phyloP scores from a whole-genome alignment of 768 basidiomycete genomes.

The Sarcodon sp. region DNA sequence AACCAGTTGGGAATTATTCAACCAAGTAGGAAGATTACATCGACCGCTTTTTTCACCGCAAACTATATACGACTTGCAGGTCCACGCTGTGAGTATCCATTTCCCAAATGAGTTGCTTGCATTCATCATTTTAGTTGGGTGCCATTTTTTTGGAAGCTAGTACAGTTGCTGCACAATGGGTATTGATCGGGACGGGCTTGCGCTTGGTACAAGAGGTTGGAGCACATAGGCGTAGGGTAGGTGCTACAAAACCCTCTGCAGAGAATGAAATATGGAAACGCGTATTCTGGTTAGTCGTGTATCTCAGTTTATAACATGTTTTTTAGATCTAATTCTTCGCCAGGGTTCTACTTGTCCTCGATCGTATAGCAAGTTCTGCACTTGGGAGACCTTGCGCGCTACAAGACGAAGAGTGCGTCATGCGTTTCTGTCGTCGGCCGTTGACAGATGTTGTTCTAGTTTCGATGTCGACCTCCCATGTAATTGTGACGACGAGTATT shows the following conservation, averaged over 20 bases:
- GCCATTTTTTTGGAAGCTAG: constrained; percentile 42
- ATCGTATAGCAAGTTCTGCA: constrained; percentile 25
- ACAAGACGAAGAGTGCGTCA: constrained; percentile 56
- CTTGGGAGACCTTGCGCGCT: constrained; percentile 57
- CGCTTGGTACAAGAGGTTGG: constrained; percentile 28
- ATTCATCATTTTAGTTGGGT: constrained; percentile 27
- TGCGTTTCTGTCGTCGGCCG: background rate
- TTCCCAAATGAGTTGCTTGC: background rate
- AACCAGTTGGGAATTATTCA: constrained; percentile 48
- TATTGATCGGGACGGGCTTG: constrained; percentile 22
- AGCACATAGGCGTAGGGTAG: constrained; percentile 28
- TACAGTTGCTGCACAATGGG: constrained; percentile 57
- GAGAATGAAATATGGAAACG: constrained; percentile 55
- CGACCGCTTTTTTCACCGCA: constrained; percentile 36
- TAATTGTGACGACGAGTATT: constrained; percentile 61
- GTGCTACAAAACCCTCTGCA: constrained; percentile 17
- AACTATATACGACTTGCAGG: constrained; percentile 53
- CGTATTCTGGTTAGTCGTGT: constrained; percentile 29
- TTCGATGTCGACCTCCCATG: constrained; percentile 50
- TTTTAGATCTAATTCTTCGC: background rate
- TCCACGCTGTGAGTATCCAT: constrained; percentile 29
- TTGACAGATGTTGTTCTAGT: constrained; percentile 16
- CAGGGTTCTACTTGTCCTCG: constrained; percentile 18
- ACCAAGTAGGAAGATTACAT: constrained; percentile 39
- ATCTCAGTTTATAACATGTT: constrained; percentile 7